Evolutionary conservation across 495 filamentous ascomycete species (phyloP), one percentile per base, ranked within the genome.

Genomic region (Aspergillus diversus): DNA sequence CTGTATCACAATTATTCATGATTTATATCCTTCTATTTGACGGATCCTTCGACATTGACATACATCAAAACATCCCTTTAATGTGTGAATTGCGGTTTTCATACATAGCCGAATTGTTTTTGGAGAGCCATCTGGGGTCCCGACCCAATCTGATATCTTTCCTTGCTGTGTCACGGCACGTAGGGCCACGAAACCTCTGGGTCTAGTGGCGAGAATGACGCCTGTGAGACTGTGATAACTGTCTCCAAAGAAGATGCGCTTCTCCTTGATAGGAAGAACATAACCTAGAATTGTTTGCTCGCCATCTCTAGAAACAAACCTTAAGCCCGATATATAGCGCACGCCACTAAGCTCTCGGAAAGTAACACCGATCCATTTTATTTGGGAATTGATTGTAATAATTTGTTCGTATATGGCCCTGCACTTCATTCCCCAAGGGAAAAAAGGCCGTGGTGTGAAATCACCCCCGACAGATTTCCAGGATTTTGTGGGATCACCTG

Each of bases 391-490:
- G 13, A 57, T 13, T n/a, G 46, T 47, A 17, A 50, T 42, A n/a
- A 21, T 55, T 21, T 57, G 60, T 31, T 51, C 32, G 35, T 63
- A 63, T 56, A 63, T 63, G 13, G 39, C 60, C 27, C 53, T 33
- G 27, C 60, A 63, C 51, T 55, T 55, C 46, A 63, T 63, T 9
- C 46, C 52, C 12, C 46, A 50, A 42, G 54, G 60, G 43, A 42
- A 46, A n/a, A 31, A 13, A 4, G 37, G 15, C 21, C 53, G 54
- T 9, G 46, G 27, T 7, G 60, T 34, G 34, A 57, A 57, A 33
- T 57, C 60, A 15, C 60, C 60, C 16, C 60, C 52, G 27, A 63
- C 54, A 5, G 60, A 43, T 42, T 32, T 63, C 60, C 60, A 63
- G 4, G 39, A 16, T 17, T 31, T 16, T 9, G 34, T 39, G 13